phyloP scores from a whole-genome alignment of 2,329 filamentous ascomycete genomes.

The Botrytis hyacinthi region DNA sequence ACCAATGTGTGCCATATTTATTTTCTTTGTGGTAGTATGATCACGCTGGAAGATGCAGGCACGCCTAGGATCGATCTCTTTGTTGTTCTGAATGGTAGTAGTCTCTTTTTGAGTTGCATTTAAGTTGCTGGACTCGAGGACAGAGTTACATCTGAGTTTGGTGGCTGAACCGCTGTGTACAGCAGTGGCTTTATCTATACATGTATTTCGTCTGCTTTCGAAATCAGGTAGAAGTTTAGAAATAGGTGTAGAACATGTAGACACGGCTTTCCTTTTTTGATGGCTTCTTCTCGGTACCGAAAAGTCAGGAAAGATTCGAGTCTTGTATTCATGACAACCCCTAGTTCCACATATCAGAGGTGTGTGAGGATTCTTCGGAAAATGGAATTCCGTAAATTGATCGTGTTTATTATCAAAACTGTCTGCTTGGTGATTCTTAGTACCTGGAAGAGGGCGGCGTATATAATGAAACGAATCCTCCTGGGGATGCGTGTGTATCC shows the following conservation, averaged over 20 bases:
- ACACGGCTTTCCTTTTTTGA: not conserved
- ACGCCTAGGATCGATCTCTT: rapidly evolving
- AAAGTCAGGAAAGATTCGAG: not conserved
- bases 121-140: not conserved
- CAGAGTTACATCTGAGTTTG: not conserved
- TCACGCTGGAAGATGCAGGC: not conserved
- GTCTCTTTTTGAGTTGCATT: not conserved
- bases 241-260: not conserved
- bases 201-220: not conserved
- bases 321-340: not conserved
- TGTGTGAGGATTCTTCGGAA: not conserved
- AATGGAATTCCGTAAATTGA: not conserved
- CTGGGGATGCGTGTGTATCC: not conserved
- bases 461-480: not conserved
- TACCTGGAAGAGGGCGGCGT: not conserved
- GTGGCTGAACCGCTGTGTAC: not conserved
- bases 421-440: not conserved
- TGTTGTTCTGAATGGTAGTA: not conserved
- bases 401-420: rapidly evolving
- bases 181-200: not conserved
- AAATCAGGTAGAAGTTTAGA: not conserved
- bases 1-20: not conserved
- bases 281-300: not conserved
- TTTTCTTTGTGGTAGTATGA: too few species aligned
- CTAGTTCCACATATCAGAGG: not conserved